Evolutionary conservation across 805 yeast genomes (phyloP).

Genomic region (Cyberlindnera lachancei): DNA sequence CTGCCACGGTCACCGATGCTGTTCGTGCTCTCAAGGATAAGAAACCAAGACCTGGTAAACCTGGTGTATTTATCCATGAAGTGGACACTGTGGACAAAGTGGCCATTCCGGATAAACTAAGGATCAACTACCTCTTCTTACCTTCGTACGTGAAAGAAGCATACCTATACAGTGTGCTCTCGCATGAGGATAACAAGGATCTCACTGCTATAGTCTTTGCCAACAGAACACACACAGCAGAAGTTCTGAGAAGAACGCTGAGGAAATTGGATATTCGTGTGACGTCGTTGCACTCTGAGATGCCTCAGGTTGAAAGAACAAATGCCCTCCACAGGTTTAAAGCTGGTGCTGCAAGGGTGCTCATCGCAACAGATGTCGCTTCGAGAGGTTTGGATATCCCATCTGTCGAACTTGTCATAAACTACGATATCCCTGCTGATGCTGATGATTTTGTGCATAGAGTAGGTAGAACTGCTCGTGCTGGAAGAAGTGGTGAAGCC

Average conservation of each 20-base stretch:
- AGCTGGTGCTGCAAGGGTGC: conserved; percentile 88
- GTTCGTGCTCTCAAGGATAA: conserved; percentile 72
- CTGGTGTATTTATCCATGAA: conserved; percentile 60
- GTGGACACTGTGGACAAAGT: conserved; percentile 66
- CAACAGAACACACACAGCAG: conserved; percentile 87
- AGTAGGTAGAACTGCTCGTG: conserved; percentile 98
- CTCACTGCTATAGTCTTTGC: conserved; percentile 82
- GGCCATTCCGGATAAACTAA: conserved; percentile 71
- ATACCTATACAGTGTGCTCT: conserved; percentile 62
- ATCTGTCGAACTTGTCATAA: conserved; percentile 78
- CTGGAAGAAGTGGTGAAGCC: conserved; percentile 84
- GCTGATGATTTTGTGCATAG: conserved; percentile 95
- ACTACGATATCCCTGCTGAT: conserved; percentile 91
- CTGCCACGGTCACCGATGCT: conserved; percentile 94
- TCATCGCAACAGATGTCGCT: conserved; percentile 96
- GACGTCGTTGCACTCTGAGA: conserved; percentile 86
- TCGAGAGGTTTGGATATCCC: conserved; percentile 98
- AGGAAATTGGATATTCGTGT: conserved; percentile 69
- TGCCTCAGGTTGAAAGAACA: conserved; percentile 89
- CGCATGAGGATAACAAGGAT: conserved; percentile 52
- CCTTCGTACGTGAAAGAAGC: conserved; percentile 92
- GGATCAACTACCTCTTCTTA: conserved; percentile 59
- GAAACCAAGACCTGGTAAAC: conserved; percentile 47
- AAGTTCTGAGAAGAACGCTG: conserved; percentile 70
- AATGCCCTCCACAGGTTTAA: conserved; percentile 88